Conservation (phyloP, 1,139 yeast genomes). For the Hemisphaericaspora xylofermentans region DNA sequence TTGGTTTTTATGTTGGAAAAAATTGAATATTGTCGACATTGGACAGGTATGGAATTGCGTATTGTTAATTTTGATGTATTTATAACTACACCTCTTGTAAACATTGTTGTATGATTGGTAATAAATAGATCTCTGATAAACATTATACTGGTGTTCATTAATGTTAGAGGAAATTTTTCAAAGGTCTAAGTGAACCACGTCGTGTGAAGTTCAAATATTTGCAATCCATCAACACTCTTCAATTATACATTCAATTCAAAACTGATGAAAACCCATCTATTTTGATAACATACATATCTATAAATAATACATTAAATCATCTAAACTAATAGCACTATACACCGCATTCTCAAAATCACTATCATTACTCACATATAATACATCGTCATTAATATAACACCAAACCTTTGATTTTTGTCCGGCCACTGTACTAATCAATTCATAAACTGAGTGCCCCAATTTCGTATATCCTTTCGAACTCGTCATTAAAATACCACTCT, state of each 20-base stretch:
- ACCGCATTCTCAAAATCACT: slow-evolving; percentile 10
- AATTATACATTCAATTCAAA: too few relatives aligned
- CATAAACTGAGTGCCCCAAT: slow-evolving; percentile 26
- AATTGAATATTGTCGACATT: slow-evolving; percentile 3
- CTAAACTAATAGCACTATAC: slow-evolving; percentile 26
- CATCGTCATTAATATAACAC: slow-evolving; percentile 35
- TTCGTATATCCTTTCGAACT: slow-evolving; percentile 19
- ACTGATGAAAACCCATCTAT: too few relatives aligned
- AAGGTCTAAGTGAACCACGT: too few relatives aligned
- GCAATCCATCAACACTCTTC: too few relatives aligned
- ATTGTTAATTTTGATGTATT: not conserved
- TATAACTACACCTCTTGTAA: not conserved
- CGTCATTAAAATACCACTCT: slow-evolving; percentile 24
- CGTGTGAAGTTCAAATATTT: too few relatives aligned
- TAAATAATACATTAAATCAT: slow-evolving; percentile 13
- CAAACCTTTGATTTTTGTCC: slow-evolving; percentile 11
- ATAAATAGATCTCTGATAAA: too few relatives aligned
- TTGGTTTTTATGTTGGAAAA: not conserved
- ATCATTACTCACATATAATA: slow-evolving; percentile 25
- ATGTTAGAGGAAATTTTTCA: too few relatives aligned
- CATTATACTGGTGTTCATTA: too few relatives aligned
- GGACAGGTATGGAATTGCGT: not conserved
- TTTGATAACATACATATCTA: not conserved
- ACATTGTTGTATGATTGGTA: too few relatives aligned
- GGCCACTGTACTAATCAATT: slow-evolving; percentile 11